Evolutionary conservation across 352 stramenopile species (phyloP).

Genomic region (Thalassiosira mediterranea): DNA sequence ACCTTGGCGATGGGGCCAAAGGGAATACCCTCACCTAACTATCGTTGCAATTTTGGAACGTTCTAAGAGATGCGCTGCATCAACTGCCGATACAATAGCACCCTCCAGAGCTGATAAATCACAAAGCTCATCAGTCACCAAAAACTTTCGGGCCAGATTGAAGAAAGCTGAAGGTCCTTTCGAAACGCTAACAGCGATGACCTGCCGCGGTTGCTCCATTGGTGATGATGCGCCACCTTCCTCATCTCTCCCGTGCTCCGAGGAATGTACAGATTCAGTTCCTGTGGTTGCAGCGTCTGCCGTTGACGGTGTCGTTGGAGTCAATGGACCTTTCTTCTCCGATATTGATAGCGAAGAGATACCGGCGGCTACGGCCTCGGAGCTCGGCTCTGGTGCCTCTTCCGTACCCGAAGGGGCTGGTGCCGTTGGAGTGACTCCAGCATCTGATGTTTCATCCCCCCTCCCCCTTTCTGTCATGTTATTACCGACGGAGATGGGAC

Average conservation of each 20-base stretch:
- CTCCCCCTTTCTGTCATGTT: slow-evolving; percentile 34
- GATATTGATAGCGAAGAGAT: slow-evolving; percentile 29
- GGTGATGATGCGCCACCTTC: slow-evolving; percentile 8
- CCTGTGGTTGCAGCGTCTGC: slow-evolving; percentile 27
- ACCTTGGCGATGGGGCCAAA: no score
- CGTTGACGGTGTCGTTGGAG: slow-evolving; percentile 27
- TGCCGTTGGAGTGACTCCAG: slow-evolving; percentile 24
- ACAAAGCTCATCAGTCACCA: slow-evolving; percentile 76
- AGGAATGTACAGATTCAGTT: slow-evolving; percentile 38
- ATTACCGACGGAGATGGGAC: slow-evolving; percentile 17
- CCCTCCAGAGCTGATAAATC: slow-evolving; percentile 83
- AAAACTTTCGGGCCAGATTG: slow-evolving; percentile 80
- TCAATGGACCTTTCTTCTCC: slow-evolving; percentile 28
- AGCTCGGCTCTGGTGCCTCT: slow-evolving; percentile 9
- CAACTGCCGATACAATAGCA: slow-evolving; percentile 81
- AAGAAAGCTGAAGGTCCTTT: slow-evolving; percentile 80
- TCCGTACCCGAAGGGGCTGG: slow-evolving; percentile 21
- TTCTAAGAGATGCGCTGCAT: slow-evolving; percentile 81
- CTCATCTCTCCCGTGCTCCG: slow-evolving; percentile 42
- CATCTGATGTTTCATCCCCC: slow-evolving; percentile 30
- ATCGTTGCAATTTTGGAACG: slow-evolving; percentile 80
- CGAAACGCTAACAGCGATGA: slow-evolving; percentile 81
- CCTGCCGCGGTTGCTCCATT: slow-evolving; percentile 51
- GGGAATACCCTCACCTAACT: no score
- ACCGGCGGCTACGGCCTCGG: slow-evolving; percentile 2